Evolutionary conservation across 495 filamentous ascomycete genomes (phyloP).

Genomic region (Trichoderma erinaceum): DNA sequence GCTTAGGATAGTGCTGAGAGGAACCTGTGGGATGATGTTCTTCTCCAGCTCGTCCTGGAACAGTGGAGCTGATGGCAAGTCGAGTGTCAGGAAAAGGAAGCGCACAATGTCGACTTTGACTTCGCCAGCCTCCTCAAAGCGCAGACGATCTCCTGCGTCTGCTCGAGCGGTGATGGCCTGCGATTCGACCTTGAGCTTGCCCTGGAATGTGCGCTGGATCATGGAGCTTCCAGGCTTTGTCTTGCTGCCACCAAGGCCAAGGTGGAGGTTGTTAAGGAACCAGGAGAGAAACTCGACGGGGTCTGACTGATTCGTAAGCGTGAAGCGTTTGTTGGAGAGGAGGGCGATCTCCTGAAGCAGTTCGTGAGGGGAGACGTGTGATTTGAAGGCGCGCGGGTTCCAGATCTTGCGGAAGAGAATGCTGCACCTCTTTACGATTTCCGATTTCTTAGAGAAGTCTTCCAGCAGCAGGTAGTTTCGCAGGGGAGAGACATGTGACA

Average conservation of each 20-base stretch:
- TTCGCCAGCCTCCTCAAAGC: conserved; percentile 84
- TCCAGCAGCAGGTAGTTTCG: conserved; percentile 92
- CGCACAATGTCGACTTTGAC: conserved; percentile 69
- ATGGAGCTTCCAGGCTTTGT: conserved; percentile 76
- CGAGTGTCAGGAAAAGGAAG: conserved; percentile 87
- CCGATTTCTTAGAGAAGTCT: conserved; percentile 50
- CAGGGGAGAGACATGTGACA: conserved; percentile 83
- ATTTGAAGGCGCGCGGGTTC: conserved; percentile 95
- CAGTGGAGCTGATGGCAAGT: conserved; percentile 87
- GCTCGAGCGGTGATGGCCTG: conserved; percentile 91
- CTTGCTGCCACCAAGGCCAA: conserved; percentile 83
- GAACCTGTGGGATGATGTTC: conserved; percentile 95
- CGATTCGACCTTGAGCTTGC: conserved; percentile 82
- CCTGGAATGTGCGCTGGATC: conserved; percentile 89
- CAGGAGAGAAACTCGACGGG: conserved; percentile 94
- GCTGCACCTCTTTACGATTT: conserved; percentile 70
- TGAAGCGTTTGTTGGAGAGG: conserved; percentile 85
- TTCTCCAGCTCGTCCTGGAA: conserved; percentile 87
- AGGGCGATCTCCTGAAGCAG: conserved; percentile 91
- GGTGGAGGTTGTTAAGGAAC: conserved; percentile 94
- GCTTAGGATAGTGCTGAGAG: conserved; percentile 76
- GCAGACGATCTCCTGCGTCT: conserved; percentile 78
- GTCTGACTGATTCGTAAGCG: conserved; percentile 84
- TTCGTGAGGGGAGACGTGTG: conserved; percentile 95
- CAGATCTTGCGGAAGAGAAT: conserved; percentile 95